phyloP scores from a whole-genome alignment of 2,329 filamentous ascomycete genomes.

The Rutstroemia sp. region DNA sequence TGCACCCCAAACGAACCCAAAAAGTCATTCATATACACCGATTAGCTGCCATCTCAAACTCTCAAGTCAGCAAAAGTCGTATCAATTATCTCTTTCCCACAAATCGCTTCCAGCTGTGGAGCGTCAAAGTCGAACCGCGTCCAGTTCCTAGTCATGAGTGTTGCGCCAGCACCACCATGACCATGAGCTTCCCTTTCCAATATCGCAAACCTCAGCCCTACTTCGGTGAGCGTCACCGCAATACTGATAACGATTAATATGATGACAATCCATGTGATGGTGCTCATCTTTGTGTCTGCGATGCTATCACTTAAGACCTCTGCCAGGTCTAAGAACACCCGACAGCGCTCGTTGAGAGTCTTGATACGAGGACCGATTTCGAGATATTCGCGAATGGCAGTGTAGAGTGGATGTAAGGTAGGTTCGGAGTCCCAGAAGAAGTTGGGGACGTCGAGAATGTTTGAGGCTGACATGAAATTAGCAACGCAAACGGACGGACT shows the following conservation, averaged over 20 bases:
- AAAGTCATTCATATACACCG: neutral
- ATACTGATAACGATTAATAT: slow-evolving; percentile 88
- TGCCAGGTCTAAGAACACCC: slow-evolving; percentile 91
- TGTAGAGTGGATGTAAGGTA: slow-evolving; percentile 88
- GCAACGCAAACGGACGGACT: slow-evolving; percentile 7
- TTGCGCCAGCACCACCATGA: neutral
- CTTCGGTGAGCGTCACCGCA: slow-evolving; percentile 82
- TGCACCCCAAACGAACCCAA: neutral
- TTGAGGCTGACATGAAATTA: slow-evolving; percentile 57
- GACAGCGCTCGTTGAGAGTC: slow-evolving; percentile 93
- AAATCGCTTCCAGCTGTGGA: slow-evolving; percentile 26
- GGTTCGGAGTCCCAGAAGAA: slow-evolving; percentile 99
- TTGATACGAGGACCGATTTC: slow-evolving; percentile 95
- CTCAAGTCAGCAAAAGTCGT: slow-evolving; percentile 20
- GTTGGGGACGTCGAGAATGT: slow-evolving; percentile 91
- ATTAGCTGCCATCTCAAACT: neutral
- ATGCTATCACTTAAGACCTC: slow-evolving; percentile 92
- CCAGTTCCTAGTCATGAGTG: slow-evolving; percentile 18
- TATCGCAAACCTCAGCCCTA: slow-evolving; percentile 77
- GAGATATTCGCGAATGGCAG: slow-evolving; percentile 90
- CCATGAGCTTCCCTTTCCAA: slow-evolving; percentile 36
- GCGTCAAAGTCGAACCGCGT: slow-evolving; percentile 22
- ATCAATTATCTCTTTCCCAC: slow-evolving; percentile 22
- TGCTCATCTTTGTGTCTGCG: slow-evolving; percentile 89
- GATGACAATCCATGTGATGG: slow-evolving; percentile 97